phyloP scores from a whole-genome alignment of 1,284 basidiomycete species.

The Melampsora medusae region DNA sequence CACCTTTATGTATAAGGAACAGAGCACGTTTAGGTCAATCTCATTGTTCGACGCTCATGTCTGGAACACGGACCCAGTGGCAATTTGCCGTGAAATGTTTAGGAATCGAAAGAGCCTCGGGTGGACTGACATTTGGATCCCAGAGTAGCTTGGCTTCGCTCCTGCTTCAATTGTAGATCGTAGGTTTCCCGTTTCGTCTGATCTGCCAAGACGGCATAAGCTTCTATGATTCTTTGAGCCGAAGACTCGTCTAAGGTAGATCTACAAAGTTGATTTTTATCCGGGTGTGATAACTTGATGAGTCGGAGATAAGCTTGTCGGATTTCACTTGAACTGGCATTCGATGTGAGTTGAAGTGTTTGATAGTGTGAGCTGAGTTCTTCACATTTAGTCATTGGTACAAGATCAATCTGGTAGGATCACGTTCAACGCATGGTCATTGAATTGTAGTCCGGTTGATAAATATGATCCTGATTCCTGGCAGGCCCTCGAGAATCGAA shows the following conservation, averaged over 20 bases:
- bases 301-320: conserved; percentile 27
- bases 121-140: neutral
- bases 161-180: neutral
- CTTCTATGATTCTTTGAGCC: conserved; percentile 24
- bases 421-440: too few species aligned
- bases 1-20: neutral
- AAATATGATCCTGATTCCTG: too few species aligned
- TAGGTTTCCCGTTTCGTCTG: conserved; percentile 3
- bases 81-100: neutral
- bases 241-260: neutral
- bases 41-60: neutral
- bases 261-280: conserved; percentile 7
- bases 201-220: conserved; percentile 19
- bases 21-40: neutral
- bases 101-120: too few species aligned
- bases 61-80: too few species aligned
- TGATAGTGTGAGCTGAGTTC: conserved; percentile 9
- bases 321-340: conserved; percentile 22
- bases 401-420: too few species aligned
- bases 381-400: neutral
- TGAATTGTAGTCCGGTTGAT: too few species aligned
- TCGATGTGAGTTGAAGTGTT: conserved; percentile 15
- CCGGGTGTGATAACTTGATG: conserved; percentile 33
- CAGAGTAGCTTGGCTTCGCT: too few species aligned
- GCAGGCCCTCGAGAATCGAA: too few species aligned